Evolutionary conservation across 441 rosid genomes (phyloP).

Genomic region (Populus trichocarpa): DNA sequence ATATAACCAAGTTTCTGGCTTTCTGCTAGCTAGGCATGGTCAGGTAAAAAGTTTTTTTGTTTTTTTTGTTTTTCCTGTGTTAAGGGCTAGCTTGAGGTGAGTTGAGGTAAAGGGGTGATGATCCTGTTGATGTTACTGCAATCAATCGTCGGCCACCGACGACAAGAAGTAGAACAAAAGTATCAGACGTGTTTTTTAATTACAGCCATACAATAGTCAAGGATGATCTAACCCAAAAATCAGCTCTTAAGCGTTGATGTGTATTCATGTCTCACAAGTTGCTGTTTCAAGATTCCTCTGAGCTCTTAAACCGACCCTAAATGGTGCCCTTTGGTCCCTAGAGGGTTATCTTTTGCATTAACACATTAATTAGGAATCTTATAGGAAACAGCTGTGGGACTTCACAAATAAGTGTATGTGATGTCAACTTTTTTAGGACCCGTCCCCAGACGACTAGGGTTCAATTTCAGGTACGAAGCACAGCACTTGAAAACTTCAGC

Average conservation of each 20-base stretch:
- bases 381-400: neutral
- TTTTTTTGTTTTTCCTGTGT: no score
- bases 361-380: conserved; percentile 2
- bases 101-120: neutral
- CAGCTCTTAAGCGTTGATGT: neutral
- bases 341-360: neutral
- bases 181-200: neutral
- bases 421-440: neutral
- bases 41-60: no score
- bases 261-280: conserved; percentile 1
- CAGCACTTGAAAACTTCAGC: neutral
- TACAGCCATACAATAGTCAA: conserved; percentile 7
- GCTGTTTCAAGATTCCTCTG: conserved; percentile 11
- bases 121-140: neutral
- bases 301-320: neutral
- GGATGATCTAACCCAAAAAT: conserved; percentile 8
- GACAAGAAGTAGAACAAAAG: neutral
- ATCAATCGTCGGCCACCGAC: neutral
- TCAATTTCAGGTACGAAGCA: neutral
- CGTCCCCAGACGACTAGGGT: neutral
- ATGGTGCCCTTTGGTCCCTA: conserved; percentile 7
- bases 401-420: neutral
- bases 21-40: no score
- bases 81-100: neutral
- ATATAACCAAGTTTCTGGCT: no score